These are phyloP conservation scores for Pseudogymnoascus sp. DNA, from an alignment of 2,329 filamentous ascomycete genomes.

Conservation along the genomic window DNA sequence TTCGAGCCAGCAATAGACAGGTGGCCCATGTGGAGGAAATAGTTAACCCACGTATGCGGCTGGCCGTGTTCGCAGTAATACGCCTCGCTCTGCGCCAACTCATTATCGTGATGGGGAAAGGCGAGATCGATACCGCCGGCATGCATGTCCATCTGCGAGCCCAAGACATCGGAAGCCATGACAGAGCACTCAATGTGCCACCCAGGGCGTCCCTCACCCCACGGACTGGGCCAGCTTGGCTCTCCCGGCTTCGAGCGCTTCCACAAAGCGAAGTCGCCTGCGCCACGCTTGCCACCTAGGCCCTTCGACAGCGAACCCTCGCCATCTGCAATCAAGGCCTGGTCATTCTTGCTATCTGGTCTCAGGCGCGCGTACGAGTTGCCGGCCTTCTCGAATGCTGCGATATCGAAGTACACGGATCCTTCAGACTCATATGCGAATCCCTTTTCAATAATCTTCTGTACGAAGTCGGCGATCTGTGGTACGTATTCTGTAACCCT, in stretches of 20 bases:
- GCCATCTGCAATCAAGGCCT: slow-evolving; percentile 75
- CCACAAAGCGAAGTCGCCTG: slow-evolving; percentile 87
- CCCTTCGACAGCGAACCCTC: slow-evolving; percentile 70
- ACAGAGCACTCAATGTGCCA: slow-evolving; percentile 98
- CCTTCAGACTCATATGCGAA: slow-evolving; percentile 78
- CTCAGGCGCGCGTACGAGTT: slow-evolving; percentile 80
- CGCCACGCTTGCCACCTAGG: slow-evolving; percentile 58
- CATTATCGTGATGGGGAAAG: slow-evolving; percentile 91
- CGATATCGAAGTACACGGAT: slow-evolving; percentile 91
- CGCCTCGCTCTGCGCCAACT: slow-evolving; percentile 83
- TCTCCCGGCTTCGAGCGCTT: slow-evolving; percentile 88
- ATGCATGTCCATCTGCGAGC: slow-evolving; percentile 81
- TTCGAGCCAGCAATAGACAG: slow-evolving; percentile 82
- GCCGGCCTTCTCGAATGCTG: slow-evolving; percentile 72
- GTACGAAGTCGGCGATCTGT: slow-evolving; percentile 78
- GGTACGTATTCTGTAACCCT: slow-evolving; percentile 88
- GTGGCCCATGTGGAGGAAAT: slow-evolving; percentile 94
- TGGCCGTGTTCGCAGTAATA: slow-evolving; percentile 46
- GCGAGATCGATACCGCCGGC: slow-evolving; percentile 86
- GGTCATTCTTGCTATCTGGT: slow-evolving; percentile 78
- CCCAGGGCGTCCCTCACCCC: slow-evolving; percentile 80
- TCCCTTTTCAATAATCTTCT: slow-evolving; percentile 73
- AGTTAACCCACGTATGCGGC: slow-evolving; percentile 77
- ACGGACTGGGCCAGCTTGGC: slow-evolving; percentile 79
- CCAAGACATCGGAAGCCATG: slow-evolving; percentile 87